A percentile compares a stretch with the other conserved stretches of the same genome.
Evolutionary conservation across 2,329 filamentous ascomycete genomes (phyloP).

Genomic region (Microcyclosporella mali): DNA sequence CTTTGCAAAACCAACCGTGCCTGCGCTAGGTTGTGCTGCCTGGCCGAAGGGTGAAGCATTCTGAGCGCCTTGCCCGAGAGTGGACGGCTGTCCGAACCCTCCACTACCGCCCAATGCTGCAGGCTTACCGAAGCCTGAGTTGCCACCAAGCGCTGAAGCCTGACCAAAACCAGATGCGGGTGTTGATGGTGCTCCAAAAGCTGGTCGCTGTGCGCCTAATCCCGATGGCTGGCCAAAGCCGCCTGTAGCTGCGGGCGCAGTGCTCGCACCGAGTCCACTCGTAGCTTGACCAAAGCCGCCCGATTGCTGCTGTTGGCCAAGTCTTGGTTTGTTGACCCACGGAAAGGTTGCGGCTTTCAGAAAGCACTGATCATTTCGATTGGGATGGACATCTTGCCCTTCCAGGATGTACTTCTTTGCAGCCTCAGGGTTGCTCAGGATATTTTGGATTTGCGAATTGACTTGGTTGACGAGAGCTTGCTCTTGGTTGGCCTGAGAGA

Average conservation of each 20-base stretch:
- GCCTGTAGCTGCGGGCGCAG: constrained; percentile 1
- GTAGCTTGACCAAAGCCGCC: constrained; percentile 11
- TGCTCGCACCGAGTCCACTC: constrained; percentile 6
- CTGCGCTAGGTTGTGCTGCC: constrained; percentile 7
- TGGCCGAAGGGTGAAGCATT: constrained; percentile 36
- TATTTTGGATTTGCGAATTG: constrained; percentile 52
- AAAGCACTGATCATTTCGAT: constrained; percentile 42
- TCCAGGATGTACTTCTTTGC: constrained; percentile 65
- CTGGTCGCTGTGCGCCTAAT: constrained; percentile 1
- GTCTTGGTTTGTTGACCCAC: constrained; percentile 2
- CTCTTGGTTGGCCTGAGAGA: constrained; percentile 15
- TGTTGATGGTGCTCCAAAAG: constrained; percentile 20
- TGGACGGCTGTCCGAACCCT: constrained; percentile 17
- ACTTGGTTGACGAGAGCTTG: constrained; percentile 12
- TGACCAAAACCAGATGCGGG: constrained; percentile 22
- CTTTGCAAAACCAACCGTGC: constrained; percentile 7
- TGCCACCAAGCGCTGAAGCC: constrained; percentile 17
- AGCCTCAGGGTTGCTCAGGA: constrained; percentile 61
- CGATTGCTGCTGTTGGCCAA: constrained; percentile 14
- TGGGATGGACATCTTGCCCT: constrained; percentile 65
- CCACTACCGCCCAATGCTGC: constrained; percentile 4
- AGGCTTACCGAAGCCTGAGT: constrained; percentile 1
- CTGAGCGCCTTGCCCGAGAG: constrained; percentile 21
- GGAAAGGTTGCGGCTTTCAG: constrained; percentile 9
- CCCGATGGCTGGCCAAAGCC: constrained; percentile 8